These are phyloP conservation scores for Carex littledalei DNA, from an alignment of 176 grass and related monocot genomes.

Conservation along the genomic window DNA sequence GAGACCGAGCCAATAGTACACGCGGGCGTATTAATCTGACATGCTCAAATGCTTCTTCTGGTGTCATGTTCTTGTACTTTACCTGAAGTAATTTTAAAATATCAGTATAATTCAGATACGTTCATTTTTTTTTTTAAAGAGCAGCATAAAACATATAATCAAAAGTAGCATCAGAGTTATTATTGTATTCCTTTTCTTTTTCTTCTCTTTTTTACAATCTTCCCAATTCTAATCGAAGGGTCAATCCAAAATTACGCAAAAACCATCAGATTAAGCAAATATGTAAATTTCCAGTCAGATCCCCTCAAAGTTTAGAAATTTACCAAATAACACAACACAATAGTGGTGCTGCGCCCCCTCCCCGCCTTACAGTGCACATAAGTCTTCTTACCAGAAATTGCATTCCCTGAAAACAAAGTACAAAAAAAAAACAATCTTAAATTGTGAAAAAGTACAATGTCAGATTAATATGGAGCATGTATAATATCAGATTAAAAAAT, in stretches of 20 bases:
- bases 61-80: conserved; percentile 87
- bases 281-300: not conserved
- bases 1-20: conserved; percentile 64
- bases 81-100: conserved; percentile 33
- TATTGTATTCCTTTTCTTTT: not conserved
- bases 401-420: conserved; percentile 48
- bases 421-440: not conserved
- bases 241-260: not conserved
- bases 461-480: not conserved
- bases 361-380: conserved; percentile 99
- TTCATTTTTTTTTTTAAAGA: not conserved
- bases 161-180: not conserved
- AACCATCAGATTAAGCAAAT: not conserved
- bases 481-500: conserved; percentile 1
- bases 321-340: conserved; percentile 97
- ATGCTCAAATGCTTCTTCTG: conserved; percentile 51
- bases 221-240: not conserved
- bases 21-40: conserved; percentile 67
- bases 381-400: conserved; percentile 57
- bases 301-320: not conserved
- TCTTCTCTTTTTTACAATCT: not conserved
- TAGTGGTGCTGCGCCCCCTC: conserved; percentile 75
- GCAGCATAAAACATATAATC: not conserved
- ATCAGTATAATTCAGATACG: not conserved
- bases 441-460: not conserved